Evolutionary conservation across 2,329 filamentous ascomycete species (phyloP), one percentile per base, ranked within the genome.

Genomic region (Fusarium dlaminii): DNA sequence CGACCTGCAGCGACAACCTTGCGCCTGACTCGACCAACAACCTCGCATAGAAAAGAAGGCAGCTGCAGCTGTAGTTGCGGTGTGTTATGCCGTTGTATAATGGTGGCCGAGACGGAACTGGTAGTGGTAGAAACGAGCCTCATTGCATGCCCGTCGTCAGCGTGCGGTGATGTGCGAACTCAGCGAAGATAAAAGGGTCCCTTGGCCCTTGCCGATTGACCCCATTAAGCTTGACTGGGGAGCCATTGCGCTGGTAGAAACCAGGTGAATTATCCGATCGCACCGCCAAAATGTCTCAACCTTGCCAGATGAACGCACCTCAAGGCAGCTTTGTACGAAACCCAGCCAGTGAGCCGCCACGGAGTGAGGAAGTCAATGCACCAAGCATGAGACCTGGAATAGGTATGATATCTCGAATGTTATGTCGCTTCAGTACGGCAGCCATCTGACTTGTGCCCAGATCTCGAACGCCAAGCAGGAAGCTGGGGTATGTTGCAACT

Each of bases 101-200:
- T 68, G 63, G 46, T 54, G 46, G 57, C 37, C 39, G 29, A 17
- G 34, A 43, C 10, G 51, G 15, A 20, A 45, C 39, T 34, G 27
- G 34, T 37, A 29, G 40, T 66, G 55, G 59, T 49, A 30, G 65
- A 64, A 27, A 51, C 5, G 29, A 73, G 70, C 59, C 51, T 66
- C 59, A 42, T 36, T 49, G 29, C 11, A 40, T 29, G 24, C 27
- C 17, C 24, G 55, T 63, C 29, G 20, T 29, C 34, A 20, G 17
- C 22, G 36, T 27, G 49, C 13, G n/a, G 32, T 52, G 49, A 36
- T 12, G 49, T 36, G n/a, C 36, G 49, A 36, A 36, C 32, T 20
- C 29, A 15, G 11, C 12, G 30, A 66, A 42, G 20, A 73, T 73
- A 73, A 73, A 73, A 52, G 30, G 49, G n/a, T 27, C n/a, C 7